These are phyloP conservation scores for Coffea humblotiana DNA, from an alignment of 305 asterid species.

Conservation along the genomic window DNA sequence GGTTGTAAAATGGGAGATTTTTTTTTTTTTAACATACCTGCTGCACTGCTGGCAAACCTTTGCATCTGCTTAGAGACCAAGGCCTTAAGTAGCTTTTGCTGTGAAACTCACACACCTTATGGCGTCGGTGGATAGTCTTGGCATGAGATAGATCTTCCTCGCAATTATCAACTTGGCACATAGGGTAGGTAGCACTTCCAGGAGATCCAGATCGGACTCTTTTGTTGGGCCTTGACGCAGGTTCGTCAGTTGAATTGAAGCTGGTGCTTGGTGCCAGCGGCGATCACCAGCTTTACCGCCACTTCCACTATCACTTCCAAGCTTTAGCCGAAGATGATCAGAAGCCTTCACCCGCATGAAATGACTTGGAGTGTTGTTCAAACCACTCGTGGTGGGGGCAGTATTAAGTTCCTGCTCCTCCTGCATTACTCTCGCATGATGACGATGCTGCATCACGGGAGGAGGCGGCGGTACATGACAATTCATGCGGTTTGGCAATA, in stretches of 20 bases:
- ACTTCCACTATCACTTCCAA: slow-evolving; percentile 32
- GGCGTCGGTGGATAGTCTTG: slow-evolving; percentile 86
- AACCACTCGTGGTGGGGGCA: slow-evolving; percentile 19
- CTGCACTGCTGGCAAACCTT: slow-evolving; percentile 94
- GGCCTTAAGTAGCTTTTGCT: slow-evolving; percentile 68
- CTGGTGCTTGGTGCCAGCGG: neutral
- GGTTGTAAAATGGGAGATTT: neutral
- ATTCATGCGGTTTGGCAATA: slow-evolving; percentile 47
- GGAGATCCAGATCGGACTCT: slow-evolving; percentile 83
- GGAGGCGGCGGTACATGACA: neutral
- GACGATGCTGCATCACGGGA: neutral
- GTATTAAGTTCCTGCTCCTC: slow-evolving; percentile 29
- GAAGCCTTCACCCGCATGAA: slow-evolving; percentile 25
- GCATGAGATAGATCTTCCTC: slow-evolving; percentile 69
- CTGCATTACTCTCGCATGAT: slow-evolving; percentile 26
- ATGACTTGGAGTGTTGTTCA: slow-evolving; percentile 12
- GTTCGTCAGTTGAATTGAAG: slow-evolving; percentile 39
- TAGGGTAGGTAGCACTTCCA: slow-evolving; percentile 53
- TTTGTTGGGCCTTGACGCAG: slow-evolving; percentile 57
- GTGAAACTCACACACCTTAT: slow-evolving; percentile 84
- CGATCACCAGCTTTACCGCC: slow-evolving; percentile 14
- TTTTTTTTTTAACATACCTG: slow-evolving; percentile 31
- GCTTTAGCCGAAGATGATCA: slow-evolving; percentile 50
- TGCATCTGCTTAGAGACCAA: slow-evolving; percentile 75
- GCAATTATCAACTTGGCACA: slow-evolving; percentile 85